Percentiles rank a stretch among this genome's conserved stretches.
phyloP scores from a whole-genome alignment of 306 rosid species.

The Hippophae rhamnoides region DNA sequence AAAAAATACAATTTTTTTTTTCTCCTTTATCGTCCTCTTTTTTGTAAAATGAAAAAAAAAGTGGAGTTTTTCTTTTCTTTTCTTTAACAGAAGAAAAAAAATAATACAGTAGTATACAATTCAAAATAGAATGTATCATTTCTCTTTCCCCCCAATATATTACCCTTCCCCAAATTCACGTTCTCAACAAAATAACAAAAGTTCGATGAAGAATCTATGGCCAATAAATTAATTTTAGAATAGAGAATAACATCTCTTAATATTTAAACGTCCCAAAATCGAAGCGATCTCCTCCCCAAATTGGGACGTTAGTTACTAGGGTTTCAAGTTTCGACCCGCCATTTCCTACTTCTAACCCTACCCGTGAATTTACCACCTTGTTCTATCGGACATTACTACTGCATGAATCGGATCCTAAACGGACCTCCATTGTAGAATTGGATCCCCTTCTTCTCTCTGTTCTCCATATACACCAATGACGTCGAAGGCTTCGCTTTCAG shows the following conservation, averaged over 20 bases:
- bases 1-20: too few relatives aligned
- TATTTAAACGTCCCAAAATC: conserved; percentile 30
- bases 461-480: conserved; percentile 59
- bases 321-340: conserved; percentile 60
- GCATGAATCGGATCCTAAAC: conserved; percentile 58
- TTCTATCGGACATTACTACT: conserved; percentile 23
- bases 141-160: conserved; percentile 47
- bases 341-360: conserved; percentile 21
- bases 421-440: conserved; percentile 28
- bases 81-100: too few relatives aligned
- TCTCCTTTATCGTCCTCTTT: too few relatives aligned
- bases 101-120: conserved; percentile 22
- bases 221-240: not conserved
- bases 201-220: not conserved
- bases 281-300: conserved; percentile 18
- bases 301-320: conserved; percentile 46
- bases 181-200: conserved; percentile 6
- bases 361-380: not conserved
- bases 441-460: conserved; percentile 24
- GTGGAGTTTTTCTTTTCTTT: too few relatives aligned
- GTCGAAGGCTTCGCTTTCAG: conserved; percentile 55
- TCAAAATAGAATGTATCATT: conserved; percentile 31
- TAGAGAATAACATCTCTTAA: conserved; percentile 6
- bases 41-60: too few relatives aligned
- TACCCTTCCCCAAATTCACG: not conserved